Conservation (phyloP, 2,329 filamentous ascomycete species). For the Cordyceps cicadae region DNA sequence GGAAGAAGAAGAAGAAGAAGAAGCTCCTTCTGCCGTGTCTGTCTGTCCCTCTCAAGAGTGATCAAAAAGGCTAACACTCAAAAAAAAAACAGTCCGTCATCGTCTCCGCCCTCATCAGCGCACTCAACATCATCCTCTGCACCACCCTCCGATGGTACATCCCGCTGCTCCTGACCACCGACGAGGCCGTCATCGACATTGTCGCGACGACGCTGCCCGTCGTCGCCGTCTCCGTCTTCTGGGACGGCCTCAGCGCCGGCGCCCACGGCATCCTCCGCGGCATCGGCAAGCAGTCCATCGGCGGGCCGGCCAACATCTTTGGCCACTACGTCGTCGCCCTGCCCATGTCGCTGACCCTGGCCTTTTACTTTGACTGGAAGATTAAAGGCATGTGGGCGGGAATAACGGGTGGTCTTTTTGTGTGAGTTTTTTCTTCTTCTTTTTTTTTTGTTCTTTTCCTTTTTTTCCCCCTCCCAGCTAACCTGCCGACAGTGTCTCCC, state of each 20-base stretch:
- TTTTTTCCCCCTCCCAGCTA: background rate
- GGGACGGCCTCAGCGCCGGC: slow-evolving; percentile 71
- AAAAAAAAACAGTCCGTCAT: slow-evolving; percentile 39
- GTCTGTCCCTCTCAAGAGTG: background rate
- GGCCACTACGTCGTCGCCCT: slow-evolving; percentile 82
- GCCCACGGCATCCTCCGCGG: slow-evolving; percentile 82
- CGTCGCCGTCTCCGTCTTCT: slow-evolving; percentile 80
- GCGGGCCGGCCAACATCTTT: slow-evolving; percentile 79
- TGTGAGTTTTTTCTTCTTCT: background rate
- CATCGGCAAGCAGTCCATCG: slow-evolving; percentile 79
- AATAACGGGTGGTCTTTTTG: slow-evolving; percentile 60
- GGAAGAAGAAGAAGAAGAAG: too few relatives aligned
- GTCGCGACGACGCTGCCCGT: slow-evolving; percentile 68
- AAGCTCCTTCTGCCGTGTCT: too few relatives aligned
- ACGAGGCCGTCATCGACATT: slow-evolving; percentile 59
- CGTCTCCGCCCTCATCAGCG: slow-evolving; percentile 59
- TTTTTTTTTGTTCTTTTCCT: too few relatives aligned
- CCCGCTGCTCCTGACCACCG: slow-evolving; percentile 66
- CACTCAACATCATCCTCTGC: slow-evolving; percentile 68
- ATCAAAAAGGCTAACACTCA: background rate
- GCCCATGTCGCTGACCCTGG: slow-evolving; percentile 70
- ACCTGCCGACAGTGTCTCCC: slow-evolving; percentile 32
- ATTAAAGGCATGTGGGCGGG: slow-evolving; percentile 76
- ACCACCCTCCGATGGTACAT: slow-evolving; percentile 62
- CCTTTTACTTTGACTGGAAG: slow-evolving; percentile 70